Percentiles rank a stretch among this genome's conserved stretches.
phyloP scores from a whole-genome alignment of 2,329 filamentous ascomycete genomes.

The Trichoderma atroviride region DNA sequence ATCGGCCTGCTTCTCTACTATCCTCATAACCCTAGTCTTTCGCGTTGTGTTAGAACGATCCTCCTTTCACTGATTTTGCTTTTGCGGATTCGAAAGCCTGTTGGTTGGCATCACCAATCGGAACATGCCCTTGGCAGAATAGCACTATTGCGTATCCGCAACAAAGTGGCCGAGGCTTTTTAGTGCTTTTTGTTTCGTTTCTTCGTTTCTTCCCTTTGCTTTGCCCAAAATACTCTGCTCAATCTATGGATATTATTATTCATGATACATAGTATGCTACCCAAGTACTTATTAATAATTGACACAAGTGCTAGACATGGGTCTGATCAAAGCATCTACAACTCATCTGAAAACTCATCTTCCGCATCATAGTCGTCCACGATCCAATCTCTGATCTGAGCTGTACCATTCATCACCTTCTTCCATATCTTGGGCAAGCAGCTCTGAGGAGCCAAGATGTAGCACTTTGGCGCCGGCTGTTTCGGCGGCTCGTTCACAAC shows the following conservation, averaged over 20 bases:
- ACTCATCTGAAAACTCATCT: slow-evolving; percentile 17
- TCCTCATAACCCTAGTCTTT: background rate
- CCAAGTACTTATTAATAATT: too few relatives aligned
- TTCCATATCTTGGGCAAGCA: slow-evolving; percentile 58
- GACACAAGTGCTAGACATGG: background rate
- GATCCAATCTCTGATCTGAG: slow-evolving; percentile 48
- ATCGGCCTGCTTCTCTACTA: background rate
- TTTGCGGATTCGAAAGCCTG: background rate
- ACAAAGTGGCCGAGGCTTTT: background rate
- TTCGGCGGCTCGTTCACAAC: slow-evolving; percentile 54
- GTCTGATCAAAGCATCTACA: background rate
- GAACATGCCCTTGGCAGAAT: background rate
- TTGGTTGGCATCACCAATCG: background rate
- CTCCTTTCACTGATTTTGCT: background rate
- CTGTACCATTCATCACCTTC: slow-evolving; percentile 54
- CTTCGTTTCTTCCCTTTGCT: background rate
- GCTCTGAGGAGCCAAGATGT: slow-evolving; percentile 56
- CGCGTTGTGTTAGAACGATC: background rate
- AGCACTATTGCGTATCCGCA: background rate
- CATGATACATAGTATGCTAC: background rate
- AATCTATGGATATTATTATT: background rate
- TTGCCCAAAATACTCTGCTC: background rate
- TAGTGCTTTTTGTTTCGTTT: background rate
- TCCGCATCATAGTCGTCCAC: slow-evolving; percentile 32
- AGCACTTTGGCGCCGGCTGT: slow-evolving; percentile 58